Base-by-base conservation (phyloP, 2,329 filamentous ascomycete genomes). In the Fusarium armeniacum region DNA sequence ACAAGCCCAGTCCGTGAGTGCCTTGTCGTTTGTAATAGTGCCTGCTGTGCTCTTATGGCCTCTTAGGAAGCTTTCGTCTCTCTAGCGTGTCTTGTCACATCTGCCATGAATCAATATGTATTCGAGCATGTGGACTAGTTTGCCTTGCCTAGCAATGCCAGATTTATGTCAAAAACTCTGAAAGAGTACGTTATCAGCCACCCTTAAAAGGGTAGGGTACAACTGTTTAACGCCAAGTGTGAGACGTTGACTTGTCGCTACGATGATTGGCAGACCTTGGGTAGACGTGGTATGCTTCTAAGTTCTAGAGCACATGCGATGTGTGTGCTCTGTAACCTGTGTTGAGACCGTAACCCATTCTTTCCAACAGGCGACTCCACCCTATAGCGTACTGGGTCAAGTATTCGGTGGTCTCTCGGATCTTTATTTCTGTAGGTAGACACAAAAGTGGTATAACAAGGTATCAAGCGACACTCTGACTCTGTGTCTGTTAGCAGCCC, bases 401-500 rank as follows among this genome's bases (percentile, higher is more conserved):
- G 24, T 20, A 28, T 51, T 51, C 33, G 49, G 49, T 51, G 33
- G 18, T 36, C 49, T 51, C 33, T 40, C 49, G 49, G 49, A n/a
- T 51, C 24, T 51, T 51, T 51, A 24, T 40, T 20, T 20, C 20
- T 51, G 18, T 51, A n/a, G 13, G 47, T 36, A 50, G 47, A 26
- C 22, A 50, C 18, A 36, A 11, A 28, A 45, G 47, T 18, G 32
- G 32, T n/a, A 35, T 26, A 50, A 26, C 22, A 36, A 26, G 22
- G 47, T 36, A 20, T 28, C 49, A 9, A 54, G 58, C 46, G 36
- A 58, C 47, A 50, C 47, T 67, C 24, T 55, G 63, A 20, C 44
- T 45, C 36, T 56, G 60, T 38, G 36, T 18, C 52, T 44, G 43
- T 61, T 46, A 59, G 44, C 40, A 57, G 49, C 49, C 63, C 59